A percentile compares a stretch with the other conserved stretches of the same genome.
phyloP scores from a whole-genome alignment of 2,329 filamentous ascomycete species.

The Nemania sp. region DNA sequence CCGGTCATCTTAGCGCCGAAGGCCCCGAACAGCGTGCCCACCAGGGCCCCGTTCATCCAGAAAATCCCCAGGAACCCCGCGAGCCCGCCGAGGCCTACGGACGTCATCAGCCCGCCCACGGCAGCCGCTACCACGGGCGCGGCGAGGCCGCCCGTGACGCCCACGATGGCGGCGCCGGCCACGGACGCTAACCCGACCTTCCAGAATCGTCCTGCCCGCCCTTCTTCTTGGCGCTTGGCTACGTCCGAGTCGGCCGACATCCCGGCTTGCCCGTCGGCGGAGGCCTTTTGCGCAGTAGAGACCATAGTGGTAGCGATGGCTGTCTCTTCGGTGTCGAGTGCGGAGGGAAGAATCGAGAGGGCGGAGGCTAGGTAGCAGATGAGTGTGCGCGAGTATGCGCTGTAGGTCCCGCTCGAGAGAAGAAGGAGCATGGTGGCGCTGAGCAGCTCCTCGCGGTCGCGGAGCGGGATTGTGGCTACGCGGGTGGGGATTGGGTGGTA shows the following conservation, averaged over 20 bases:
- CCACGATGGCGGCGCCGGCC: conserved; percentile 89
- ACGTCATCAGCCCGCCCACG: conserved; percentile 85
- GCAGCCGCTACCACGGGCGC: conserved; percentile 89
- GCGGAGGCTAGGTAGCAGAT: conserved; percentile 76
- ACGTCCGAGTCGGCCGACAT: conserved; percentile 83
- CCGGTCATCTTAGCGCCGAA: conserved; percentile 86
- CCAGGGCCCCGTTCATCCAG: conserved; percentile 85
- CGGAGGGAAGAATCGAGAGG: conserved; percentile 70
- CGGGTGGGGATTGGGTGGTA: conserved; percentile 67
- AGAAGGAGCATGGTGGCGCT: conserved; percentile 78
- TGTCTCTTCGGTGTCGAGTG: conserved; percentile 76
- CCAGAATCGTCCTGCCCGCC: conserved; percentile 79
- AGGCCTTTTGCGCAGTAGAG: conserved; percentile 68
- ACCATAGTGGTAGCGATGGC: conserved; percentile 82
- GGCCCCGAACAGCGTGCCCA: conserved; percentile 89
- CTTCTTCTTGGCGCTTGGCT: conserved; percentile 77
- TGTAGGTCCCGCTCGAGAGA: conserved; percentile 79
- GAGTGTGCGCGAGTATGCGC: conserved; percentile 77
- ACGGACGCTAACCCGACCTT: conserved; percentile 92
- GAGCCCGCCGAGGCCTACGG: conserved; percentile 85
- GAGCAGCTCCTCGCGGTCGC: conserved; percentile 72
- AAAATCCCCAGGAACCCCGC: conserved; percentile 88
- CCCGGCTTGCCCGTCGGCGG: conserved; percentile 57
- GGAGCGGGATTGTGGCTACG: conserved; percentile 66
- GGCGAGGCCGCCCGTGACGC: conserved; percentile 89